phyloP scores from a whole-genome alignment of 441 rosid species.

The Cnidoscolus chayamansa region DNA sequence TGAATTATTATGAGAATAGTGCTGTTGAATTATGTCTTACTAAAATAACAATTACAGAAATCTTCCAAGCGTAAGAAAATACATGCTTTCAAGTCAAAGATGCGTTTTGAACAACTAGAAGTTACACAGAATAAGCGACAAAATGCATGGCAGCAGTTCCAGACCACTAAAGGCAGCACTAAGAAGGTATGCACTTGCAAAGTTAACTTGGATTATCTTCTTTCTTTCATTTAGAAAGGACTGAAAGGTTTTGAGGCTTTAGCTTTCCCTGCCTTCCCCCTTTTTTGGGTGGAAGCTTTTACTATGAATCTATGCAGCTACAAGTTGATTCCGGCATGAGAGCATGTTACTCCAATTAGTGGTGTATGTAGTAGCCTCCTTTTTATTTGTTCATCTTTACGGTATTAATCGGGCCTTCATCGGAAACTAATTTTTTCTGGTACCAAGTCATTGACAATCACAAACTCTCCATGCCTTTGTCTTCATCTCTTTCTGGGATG shows the following conservation, averaged over 20 bases:
- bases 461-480: not conserved
- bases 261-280: too few species aligned
- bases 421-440: not conserved
- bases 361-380: too few species aligned
- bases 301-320: too few species aligned
- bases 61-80: constrained; percentile 90
- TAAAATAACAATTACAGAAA: constrained; percentile 47
- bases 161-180: constrained; percentile 88
- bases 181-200: constrained; percentile 59
- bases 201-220: not conserved
- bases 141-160: constrained; percentile 99
- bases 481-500: not conserved
- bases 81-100: constrained; percentile 95
- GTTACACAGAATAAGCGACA: constrained; percentile 85
- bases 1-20: too few species aligned
- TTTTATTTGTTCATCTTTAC: not conserved
- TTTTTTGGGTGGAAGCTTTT: too few species aligned
- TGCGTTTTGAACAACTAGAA: constrained; percentile 82
- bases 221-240: too few species aligned
- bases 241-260: too few species aligned
- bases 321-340: too few species aligned
- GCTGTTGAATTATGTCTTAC: not conserved
- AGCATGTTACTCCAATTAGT: too few species aligned
- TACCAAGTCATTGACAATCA: not conserved
- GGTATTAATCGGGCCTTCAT: not conserved